These are phyloP conservation scores for Taphrina pruni DNA, from an alignment of 1,139 yeast species.

Conservation along the genomic window DNA sequence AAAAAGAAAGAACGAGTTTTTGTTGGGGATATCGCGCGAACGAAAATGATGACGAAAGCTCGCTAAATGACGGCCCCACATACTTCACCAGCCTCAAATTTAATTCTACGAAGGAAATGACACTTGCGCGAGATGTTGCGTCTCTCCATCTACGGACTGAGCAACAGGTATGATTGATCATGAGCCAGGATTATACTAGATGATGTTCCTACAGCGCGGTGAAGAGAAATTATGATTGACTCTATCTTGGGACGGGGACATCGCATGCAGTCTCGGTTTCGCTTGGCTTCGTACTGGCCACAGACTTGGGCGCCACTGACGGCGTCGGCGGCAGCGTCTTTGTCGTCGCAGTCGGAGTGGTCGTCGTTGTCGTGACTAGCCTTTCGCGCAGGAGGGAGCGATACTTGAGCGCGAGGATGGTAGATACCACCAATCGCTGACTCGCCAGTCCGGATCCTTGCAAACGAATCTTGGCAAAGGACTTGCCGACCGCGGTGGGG, in stretches of 20 bases:
- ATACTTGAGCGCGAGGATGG: conserved; percentile 27
- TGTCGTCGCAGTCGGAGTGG: background rate
- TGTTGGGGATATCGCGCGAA: background rate
- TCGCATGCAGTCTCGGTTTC: conserved; percentile 13
- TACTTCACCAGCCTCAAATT: background rate
- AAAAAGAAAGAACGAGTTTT: no score
- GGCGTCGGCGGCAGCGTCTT: background rate
- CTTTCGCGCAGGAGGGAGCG: background rate
- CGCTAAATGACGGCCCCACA: conserved; percentile 1
- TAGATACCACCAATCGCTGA: conserved; percentile 27
- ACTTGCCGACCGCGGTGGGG: conserved; percentile 11
- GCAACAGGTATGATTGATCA: background rate
- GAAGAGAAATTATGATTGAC: background rate
- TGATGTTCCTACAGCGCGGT: no score
- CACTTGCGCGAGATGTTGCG: background rate
- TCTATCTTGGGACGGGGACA: background rate
- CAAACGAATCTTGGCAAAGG: conserved; percentile 28
- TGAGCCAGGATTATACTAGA: background rate
- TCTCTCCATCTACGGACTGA: background rate
- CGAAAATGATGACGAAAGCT: conserved; percentile 5
- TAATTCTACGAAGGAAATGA: conserved; percentile 1
- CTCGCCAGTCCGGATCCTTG: conserved; percentile 30
- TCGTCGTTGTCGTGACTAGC: background rate
- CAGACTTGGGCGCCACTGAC: background rate
- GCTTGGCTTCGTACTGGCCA: conserved; percentile 6